phyloP scores from a whole-genome alignment of 495 filamentous ascomycete species.

The Physcia stellaris region DNA sequence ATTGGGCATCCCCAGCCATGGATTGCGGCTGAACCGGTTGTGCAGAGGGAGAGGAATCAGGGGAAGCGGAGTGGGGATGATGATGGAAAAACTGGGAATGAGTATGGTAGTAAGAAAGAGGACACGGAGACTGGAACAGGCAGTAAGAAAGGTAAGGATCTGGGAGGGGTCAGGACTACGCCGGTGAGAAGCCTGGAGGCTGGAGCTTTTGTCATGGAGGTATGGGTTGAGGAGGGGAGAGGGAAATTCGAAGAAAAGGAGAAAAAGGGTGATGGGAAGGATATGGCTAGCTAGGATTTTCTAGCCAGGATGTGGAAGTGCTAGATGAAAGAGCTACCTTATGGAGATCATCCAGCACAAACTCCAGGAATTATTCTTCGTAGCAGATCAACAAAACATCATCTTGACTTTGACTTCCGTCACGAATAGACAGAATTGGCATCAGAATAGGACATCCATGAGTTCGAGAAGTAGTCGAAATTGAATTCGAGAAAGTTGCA shows the following conservation, averaged over 20 bases:
- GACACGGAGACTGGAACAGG: slow-evolving; percentile 17
- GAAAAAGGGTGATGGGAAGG: too few relatives aligned
- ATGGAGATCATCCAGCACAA: too few relatives aligned
- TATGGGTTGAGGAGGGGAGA: slow-evolving; percentile 43
- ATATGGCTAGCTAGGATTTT: too few relatives aligned
- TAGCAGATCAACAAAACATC: too few relatives aligned
- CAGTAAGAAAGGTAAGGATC: slow-evolving; percentile 17
- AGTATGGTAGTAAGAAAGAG: slow-evolving; percentile 19
- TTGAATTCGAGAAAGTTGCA: too few relatives aligned
- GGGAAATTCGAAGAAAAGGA: slow-evolving; percentile 45
- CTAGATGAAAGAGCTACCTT: too few relatives aligned
- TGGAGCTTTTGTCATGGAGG: slow-evolving; percentile 38
- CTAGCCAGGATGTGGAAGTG: too few relatives aligned
- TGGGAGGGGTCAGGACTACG: slow-evolving; percentile 24
- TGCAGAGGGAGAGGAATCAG: slow-evolving; percentile 14
- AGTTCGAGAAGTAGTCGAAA: too few relatives aligned
- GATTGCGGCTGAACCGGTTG: slow-evolving; percentile 39
- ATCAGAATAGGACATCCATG: too few relatives aligned
- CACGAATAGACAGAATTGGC: too few relatives aligned
- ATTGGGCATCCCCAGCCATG: slow-evolving; percentile 45
- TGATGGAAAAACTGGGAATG: background rate
- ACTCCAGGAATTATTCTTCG: too few relatives aligned
- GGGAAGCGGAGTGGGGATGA: slow-evolving; percentile 26
- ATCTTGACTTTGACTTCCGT: too few relatives aligned
- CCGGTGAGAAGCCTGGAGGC: slow-evolving; percentile 40